Evolutionary conservation across 2,329 filamentous ascomycete species (phyloP).

Genomic region (Cladosporium cucumerinum): DNA sequence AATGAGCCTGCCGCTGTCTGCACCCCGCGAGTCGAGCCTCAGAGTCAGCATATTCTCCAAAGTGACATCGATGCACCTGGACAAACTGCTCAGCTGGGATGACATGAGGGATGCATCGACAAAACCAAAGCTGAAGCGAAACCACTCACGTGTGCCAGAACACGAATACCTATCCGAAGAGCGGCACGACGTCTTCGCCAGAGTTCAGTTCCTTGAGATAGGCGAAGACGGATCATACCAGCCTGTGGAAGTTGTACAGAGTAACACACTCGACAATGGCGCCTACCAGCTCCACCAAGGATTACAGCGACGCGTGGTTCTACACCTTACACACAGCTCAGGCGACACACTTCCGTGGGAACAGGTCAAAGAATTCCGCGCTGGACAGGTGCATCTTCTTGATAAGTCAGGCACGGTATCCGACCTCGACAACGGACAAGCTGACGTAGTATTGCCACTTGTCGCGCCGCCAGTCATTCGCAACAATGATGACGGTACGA

Average conservation of each 20-base stretch:
- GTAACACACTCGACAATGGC: slow-evolving; percentile 76
- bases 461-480: slow-evolving; percentile 74
- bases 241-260: slow-evolving; percentile 89
- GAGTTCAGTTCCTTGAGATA: slow-evolving; percentile 85
- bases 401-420: slow-evolving; percentile 82
- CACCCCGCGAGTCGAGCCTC: slow-evolving; percentile 69
- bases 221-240: slow-evolving; percentile 87
- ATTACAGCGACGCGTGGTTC: slow-evolving; percentile 78
- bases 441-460: slow-evolving; percentile 73
- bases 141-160: slow-evolving; percentile 69
- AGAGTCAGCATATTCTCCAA: slow-evolving; percentile 88
- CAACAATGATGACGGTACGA: slow-evolving; percentile 85
- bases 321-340: slow-evolving; percentile 88
- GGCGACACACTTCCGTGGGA: slow-evolving; percentile 87
- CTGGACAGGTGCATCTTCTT: slow-evolving; percentile 77
- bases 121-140: slow-evolving; percentile 55
- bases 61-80: slow-evolving; percentile 88
- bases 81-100: slow-evolving; percentile 97
- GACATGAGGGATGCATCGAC: slow-evolving; percentile 81
- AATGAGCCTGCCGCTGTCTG: slow-evolving; percentile 86
- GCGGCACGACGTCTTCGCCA: slow-evolving; percentile 85
- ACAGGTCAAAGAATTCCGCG: slow-evolving; percentile 70
- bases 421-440: slow-evolving; percentile 68
- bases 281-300: slow-evolving; percentile 95
- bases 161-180: slow-evolving; percentile 92